Base-by-base conservation (phyloP, 1,284 basidiomycete species). In the Grifola frondosa region DNA sequence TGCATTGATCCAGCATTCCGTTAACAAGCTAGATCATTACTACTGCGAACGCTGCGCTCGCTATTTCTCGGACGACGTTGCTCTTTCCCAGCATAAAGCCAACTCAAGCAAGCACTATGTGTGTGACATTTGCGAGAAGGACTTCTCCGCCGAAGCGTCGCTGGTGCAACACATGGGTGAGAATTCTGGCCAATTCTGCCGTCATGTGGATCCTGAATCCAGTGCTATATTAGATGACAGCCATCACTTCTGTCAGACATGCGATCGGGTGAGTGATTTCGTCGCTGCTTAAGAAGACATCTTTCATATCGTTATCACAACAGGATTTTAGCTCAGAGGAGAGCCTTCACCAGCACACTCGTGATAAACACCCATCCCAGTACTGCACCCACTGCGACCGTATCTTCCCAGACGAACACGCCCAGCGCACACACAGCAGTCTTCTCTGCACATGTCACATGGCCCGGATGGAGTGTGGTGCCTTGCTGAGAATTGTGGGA, bases 121-220 rank as follows among this genome's bases (percentile, higher is more conserved):
- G 23, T 76, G 73, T 54, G 26, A 58, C 22, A 45, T 59, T 3
- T 74, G 71, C 54, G 42, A 45, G 34, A 41, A 28, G 19, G 50
- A 54, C 32, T 59, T 59, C 33, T 32, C 42, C 10, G 40, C 48
- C n/a, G 21, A 42, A 5, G 7, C 13, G 15, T 44, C 30, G 5
- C 39, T 54, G 12, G 30, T 26, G 3, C 46, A 58, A 42, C 61
- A 62, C 32, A 57, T 36, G 35, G 35, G 37, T 10, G 51, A 57
- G 17, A 63, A 58, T 40, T 37, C 50, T n/a, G n/a, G n/a, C n/a
- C n/a, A n/a, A n/a, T n/a, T n/a, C n/a, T n/a, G n/a, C n/a, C n/a
- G n/a, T n/a, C n/a, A n/a, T n/a, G n/a, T n/a, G n/a, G n/a, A n/a
- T n/a, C n/a, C n/a, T n/a, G n/a, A n/a, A n/a, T n/a, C n/a, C n/a